phyloP scores from a whole-genome alignment of 2,329 filamentous ascomycete species.

The Rhynchosporium secalis region DNA sequence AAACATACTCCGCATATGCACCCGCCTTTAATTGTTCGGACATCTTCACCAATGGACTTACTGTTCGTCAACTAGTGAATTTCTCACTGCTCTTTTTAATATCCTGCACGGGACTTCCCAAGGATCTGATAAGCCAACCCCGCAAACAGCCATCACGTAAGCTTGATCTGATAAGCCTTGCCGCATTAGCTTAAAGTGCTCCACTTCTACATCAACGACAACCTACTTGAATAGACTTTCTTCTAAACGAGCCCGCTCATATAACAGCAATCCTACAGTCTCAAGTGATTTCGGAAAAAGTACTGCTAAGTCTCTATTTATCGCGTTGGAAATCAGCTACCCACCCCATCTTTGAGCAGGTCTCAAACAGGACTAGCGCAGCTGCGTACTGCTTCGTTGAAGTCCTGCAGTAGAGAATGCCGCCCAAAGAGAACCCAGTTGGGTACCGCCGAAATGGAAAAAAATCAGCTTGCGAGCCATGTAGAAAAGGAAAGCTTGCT shows the following conservation, averaged over 20 bases:
- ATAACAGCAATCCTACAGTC: too few relatives aligned
- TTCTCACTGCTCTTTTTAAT: neutral
- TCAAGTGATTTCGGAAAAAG: neutral
- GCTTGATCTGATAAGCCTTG: constrained; percentile 12
- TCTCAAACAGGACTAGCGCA: constrained; percentile 6
- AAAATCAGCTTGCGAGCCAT: constrained; percentile 38
- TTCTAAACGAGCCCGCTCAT: neutral
- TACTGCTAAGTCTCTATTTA: neutral
- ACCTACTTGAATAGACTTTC: neutral
- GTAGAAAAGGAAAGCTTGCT: constrained; percentile 37
- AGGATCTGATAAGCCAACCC: constrained; percentile 9
- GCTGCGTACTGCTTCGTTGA: neutral
- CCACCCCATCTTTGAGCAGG: neutral
- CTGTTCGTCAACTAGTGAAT: neutral
- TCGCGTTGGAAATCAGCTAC: neutral
- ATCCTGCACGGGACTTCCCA: neutral
- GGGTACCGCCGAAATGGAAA: constrained; percentile 38
- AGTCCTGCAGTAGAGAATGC: constrained; percentile 12
- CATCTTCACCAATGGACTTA: too few relatives aligned
- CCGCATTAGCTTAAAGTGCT: constrained; percentile 2
- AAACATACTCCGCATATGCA: too few relatives aligned
- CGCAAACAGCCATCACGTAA: constrained; percentile 10
- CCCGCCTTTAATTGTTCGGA: too few relatives aligned
- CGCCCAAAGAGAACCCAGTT: constrained; percentile 22
- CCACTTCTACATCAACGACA: neutral